Percentiles rank a stretch among this genome's conserved stretches.
These are phyloP conservation scores for Microdochium trichocladiopsis DNA, from an alignment of 2,329 filamentous ascomycete genomes.

Conservation along the genomic window DNA sequence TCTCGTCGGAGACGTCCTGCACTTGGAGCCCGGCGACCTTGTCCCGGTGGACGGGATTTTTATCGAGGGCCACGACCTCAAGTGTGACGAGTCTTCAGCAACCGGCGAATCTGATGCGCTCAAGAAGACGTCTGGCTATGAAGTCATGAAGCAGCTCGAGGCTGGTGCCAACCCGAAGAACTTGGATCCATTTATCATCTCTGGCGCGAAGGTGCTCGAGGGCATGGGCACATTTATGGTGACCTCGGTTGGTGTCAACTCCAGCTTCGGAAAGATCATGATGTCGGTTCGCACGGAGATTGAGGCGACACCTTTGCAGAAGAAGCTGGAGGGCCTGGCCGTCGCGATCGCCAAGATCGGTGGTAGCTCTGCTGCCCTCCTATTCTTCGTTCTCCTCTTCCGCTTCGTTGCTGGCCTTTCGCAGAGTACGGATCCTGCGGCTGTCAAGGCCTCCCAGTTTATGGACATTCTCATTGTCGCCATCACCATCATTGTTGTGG, in stretches of 20 bases:
- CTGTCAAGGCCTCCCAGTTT: conserved; percentile 55
- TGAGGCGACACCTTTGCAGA: conserved; percentile 45
- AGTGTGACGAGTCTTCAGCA: conserved; percentile 63
- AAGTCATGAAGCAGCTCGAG: conserved; percentile 49
- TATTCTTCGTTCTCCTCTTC: conserved; percentile 76
- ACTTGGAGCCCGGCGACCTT: conserved; percentile 61
- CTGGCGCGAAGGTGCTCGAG: conserved; percentile 48
- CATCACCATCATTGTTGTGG: conserved; percentile 62
- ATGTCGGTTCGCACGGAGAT: conserved; percentile 46
- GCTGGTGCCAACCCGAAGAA: conserved; percentile 39
- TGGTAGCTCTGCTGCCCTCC: conserved; percentile 61
- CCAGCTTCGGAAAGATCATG: conserved; percentile 47
- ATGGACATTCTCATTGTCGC: conserved; percentile 57
- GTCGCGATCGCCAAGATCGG: conserved; percentile 44
- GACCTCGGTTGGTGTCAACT: conserved; percentile 47
- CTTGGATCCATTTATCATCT: conserved; percentile 58
- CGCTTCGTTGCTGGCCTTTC: conserved; percentile 63
- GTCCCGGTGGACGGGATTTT: conserved; percentile 61
- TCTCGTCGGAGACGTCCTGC: conserved; percentile 58
- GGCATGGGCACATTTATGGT: conserved; percentile 46
- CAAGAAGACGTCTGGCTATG: conserved; percentile 53
- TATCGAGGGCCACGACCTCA: conserved; percentile 56
- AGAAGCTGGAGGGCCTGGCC: conserved; percentile 43
- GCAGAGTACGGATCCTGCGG: conserved; percentile 34
- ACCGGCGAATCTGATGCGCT: conserved; percentile 65